Percentiles rank a stretch among this genome's conserved stretches.
These are phyloP conservation scores for Quercus bicolor DNA, from an alignment of 306 rosid genomes.

Conservation along the genomic window DNA sequence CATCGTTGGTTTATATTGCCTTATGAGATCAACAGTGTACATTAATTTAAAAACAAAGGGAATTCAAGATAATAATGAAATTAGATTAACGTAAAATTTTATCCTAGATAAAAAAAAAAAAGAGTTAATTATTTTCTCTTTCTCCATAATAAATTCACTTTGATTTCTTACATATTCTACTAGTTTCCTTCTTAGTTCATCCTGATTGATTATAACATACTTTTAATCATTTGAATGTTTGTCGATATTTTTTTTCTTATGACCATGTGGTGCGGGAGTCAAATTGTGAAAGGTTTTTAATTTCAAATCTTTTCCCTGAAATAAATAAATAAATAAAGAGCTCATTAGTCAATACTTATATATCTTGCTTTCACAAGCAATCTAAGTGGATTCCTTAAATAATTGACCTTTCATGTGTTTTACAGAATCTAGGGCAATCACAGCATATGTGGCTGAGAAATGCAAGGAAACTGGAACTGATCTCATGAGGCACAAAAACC, in stretches of 20 bases:
- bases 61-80: background rate
- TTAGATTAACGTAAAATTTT: too few species aligned
- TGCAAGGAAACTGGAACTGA: conserved; percentile 59
- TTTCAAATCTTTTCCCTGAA: background rate
- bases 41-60: background rate
- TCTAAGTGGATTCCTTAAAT: too few species aligned
- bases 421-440: conserved; percentile 78
- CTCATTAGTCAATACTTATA: too few species aligned
- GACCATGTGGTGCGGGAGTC: background rate
- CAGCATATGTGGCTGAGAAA: conserved; percentile 61
- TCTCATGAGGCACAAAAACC: conserved; percentile 36
- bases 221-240: too few species aligned
- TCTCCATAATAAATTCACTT: too few species aligned
- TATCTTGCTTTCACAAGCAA: too few species aligned
- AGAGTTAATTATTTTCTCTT: too few species aligned
- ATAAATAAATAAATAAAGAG: background rate
- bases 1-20: background rate
- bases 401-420: background rate
- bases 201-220: too few species aligned
- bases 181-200: too few species aligned
- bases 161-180: too few species aligned
- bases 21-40: background rate
- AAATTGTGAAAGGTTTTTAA: background rate
- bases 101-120: too few species aligned
- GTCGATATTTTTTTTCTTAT: background rate